Evolutionary conservation across 441 rosid genomes (phyloP).

Genomic region (Croton laevigatus): DNA sequence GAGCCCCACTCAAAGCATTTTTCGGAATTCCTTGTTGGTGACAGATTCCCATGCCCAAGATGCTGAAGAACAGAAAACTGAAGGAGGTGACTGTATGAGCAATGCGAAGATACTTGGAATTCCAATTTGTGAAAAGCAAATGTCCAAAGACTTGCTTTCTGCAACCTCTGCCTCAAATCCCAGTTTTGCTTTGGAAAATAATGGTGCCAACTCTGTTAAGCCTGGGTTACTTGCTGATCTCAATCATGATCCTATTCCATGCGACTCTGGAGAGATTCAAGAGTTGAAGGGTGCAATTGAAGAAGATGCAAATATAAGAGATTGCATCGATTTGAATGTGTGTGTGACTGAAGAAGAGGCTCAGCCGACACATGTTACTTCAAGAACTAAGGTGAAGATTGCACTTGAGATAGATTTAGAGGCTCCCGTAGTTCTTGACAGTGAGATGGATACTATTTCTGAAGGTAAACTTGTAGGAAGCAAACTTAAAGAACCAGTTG

Average conservation of each 20-base stretch:
- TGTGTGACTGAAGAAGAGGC: conserved; percentile 36
- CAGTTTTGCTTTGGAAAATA: conserved; percentile 16
- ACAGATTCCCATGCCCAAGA: conserved; percentile 20
- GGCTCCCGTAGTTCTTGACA: conserved; percentile 37
- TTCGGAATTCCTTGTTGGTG: conserved; percentile 28
- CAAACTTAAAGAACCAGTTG: conserved; percentile 19
- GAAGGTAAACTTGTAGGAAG: conserved; percentile 13
- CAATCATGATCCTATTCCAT: conserved; percentile 27
- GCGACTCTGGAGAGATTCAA: conserved; percentile 23
- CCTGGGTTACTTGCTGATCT: conserved; percentile 27
- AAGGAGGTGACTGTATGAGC: conserved; percentile 27
- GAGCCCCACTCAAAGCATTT: conserved; percentile 14
- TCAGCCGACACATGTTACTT: conserved; percentile 20
- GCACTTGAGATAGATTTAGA: conserved; percentile 49
- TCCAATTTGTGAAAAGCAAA: conserved; percentile 27
- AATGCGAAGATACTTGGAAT: conserved; percentile 29
- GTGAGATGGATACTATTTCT: conserved; percentile 17
- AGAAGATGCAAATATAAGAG: conserved; percentile 24
- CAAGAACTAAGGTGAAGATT: conserved; percentile 25
- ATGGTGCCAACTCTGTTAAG: conserved; percentile 16
- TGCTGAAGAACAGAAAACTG: conserved; percentile 24
- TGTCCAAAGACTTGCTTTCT: conserved; percentile 26
- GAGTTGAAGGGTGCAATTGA: conserved; percentile 10
- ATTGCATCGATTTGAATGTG: conserved; percentile 49
- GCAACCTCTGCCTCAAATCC: conserved; percentile 15